Conservation (phyloP, 345 rosid species). For the Hibiscus trionum region DNA sequence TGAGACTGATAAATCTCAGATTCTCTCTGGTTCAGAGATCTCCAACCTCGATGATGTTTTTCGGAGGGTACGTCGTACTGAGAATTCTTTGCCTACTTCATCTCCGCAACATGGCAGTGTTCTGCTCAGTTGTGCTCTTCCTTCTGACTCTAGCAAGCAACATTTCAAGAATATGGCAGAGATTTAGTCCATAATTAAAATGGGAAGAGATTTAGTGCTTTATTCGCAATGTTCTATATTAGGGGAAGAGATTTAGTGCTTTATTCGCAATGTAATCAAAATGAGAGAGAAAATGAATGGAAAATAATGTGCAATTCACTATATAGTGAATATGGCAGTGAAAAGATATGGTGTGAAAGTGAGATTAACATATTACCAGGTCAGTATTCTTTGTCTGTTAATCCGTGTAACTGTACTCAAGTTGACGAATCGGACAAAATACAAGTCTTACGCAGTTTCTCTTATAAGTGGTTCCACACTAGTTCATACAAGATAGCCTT, state of each 20-base stretch:
- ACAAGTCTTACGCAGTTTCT: not conserved
- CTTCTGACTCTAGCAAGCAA: too few species aligned
- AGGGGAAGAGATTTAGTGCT: not conserved
- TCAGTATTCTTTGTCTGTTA: not conserved
- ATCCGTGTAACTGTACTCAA: not conserved
- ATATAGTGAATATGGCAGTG: not conserved
- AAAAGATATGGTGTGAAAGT: not conserved
- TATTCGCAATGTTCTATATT: not conserved
- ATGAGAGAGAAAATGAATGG: not conserved
- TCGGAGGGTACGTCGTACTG: too few species aligned
- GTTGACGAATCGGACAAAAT: not conserved
- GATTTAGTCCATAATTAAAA: too few species aligned
- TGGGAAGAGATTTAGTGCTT: too few species aligned
- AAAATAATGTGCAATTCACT: not conserved
- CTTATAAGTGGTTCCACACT: not conserved
- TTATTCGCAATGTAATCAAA: not conserved
- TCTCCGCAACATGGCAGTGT: too few species aligned
- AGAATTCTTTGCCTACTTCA: too few species aligned
- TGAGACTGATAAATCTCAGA: too few species aligned
- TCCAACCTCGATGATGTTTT: too few species aligned
- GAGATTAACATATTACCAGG: not conserved
- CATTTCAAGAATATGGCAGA: too few species aligned
- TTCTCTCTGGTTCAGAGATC: too few species aligned
- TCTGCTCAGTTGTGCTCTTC: too few species aligned
- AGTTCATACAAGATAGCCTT: not conserved